These are phyloP conservation scores for Westerdykella aurantiaca DNA, from an alignment of 2,329 filamentous ascomycete species.

Conservation along the genomic window DNA sequence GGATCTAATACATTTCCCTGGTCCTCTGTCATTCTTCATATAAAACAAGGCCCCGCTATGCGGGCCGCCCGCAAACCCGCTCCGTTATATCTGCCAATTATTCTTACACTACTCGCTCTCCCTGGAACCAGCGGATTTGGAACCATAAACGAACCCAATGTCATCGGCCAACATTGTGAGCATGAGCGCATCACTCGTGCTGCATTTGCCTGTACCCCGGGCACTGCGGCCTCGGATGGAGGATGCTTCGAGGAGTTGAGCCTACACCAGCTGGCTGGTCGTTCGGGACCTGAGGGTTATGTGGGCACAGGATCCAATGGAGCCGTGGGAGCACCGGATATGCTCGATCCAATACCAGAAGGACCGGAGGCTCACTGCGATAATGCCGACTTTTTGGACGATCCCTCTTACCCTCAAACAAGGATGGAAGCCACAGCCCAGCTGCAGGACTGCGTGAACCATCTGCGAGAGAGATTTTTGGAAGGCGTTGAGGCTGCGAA, in stretches of 20 bases:
- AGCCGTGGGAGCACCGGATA: slow-evolving; percentile 21
- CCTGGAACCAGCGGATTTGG: slow-evolving; percentile 8
- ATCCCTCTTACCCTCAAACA: slow-evolving; percentile 14
- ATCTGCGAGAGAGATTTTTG: slow-evolving; percentile 11
- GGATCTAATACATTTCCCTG: too few relatives aligned
- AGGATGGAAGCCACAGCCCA: slow-evolving; percentile 15
- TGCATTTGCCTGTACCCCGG: slow-evolving; percentile 14
- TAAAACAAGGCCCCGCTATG: too few relatives aligned
- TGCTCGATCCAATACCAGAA: slow-evolving; percentile 18
- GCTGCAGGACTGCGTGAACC: slow-evolving; percentile 17
- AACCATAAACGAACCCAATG: slow-evolving; percentile 19
- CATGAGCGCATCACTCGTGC: slow-evolving; percentile 20
- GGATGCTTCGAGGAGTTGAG: slow-evolving; percentile 18
- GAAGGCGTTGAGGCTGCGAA: slow-evolving; percentile 18
- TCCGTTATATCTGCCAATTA: too few relatives aligned
- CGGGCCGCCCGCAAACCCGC: too few relatives aligned
- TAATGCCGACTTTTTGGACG: slow-evolving; percentile 22
- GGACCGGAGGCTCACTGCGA: slow-evolving; percentile 23
- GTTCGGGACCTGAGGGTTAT: slow-evolving; percentile 12
- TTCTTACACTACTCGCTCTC: background rate
- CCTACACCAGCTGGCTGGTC: slow-evolving; percentile 17
- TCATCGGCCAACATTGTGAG: slow-evolving; percentile 21
- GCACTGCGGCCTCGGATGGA: slow-evolving; percentile 13
- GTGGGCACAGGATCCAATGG: slow-evolving; percentile 19
- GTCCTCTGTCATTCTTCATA: too few relatives aligned